Evolutionary conservation across 1,284 basidiomycete species (phyloP).

Genomic region (Coriolopsis trogii): DNA sequence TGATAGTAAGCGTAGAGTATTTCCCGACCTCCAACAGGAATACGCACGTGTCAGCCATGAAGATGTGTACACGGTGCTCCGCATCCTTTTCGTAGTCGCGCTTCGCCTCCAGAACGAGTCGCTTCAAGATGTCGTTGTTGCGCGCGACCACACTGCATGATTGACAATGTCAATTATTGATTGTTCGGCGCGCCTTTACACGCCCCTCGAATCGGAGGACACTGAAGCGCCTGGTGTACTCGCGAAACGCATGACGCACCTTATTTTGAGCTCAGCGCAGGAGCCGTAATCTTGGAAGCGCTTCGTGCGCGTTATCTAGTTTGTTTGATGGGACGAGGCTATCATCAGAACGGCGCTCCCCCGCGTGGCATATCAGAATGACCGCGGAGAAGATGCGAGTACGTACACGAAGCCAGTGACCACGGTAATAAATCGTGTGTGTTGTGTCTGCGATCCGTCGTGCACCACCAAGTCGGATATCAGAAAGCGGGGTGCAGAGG

Average conservation of each 20-base stretch:
- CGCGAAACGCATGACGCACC: slow-evolving; percentile 44
- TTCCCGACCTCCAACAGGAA: slow-evolving; percentile 9
- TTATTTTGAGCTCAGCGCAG: slow-evolving; percentile 75
- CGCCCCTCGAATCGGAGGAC: slow-evolving; percentile 25
- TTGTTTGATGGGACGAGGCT: slow-evolving; percentile 20
- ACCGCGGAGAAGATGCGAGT: slow-evolving; percentile 4
- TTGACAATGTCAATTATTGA: slow-evolving; percentile 4
- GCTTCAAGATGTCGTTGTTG: slow-evolving; percentile 83
- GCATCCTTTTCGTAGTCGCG: slow-evolving; percentile 86
- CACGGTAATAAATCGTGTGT: slow-evolving; percentile 84
- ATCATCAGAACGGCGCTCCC: slow-evolving; percentile 28
- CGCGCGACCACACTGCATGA: slow-evolving; percentile 74
- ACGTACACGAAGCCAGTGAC: slow-evolving; percentile 79
- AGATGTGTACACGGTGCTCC: slow-evolving; percentile 85
- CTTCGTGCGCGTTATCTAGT: slow-evolving; percentile 77
- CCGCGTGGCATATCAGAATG: slow-evolving; percentile 22
- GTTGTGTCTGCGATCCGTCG: slow-evolving; percentile 71
- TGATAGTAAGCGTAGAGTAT: too few relatives aligned
- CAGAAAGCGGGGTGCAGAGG: neutral
- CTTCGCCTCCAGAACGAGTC: slow-evolving; percentile 81
- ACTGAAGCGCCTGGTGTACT: slow-evolving; percentile 22
- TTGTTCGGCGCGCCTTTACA: too few relatives aligned
- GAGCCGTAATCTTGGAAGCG: slow-evolving; percentile 73
- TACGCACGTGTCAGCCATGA: slow-evolving; percentile 82
- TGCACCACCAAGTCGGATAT: too few relatives aligned